Evolutionary conservation across 176 grass and related monocot genomes (phyloP), one percentile per base, ranked within the genome.

Genomic region (Ensete glaucum): DNA sequence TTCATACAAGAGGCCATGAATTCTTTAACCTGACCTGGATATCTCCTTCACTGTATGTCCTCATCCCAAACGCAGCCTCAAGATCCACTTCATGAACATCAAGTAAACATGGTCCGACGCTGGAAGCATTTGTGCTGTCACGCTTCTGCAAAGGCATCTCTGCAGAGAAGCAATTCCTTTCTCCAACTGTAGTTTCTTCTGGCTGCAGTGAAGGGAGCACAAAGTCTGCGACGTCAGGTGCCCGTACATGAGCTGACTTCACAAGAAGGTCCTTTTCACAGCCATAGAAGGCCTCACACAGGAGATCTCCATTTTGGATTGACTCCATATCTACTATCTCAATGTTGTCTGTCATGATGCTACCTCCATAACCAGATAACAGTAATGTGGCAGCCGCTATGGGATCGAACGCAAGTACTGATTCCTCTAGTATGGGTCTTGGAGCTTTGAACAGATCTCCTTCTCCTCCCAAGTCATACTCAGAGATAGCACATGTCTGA

Each of bases 31-130:
- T n/a, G 27, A 97, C 93, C 93, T 97, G 81, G 69, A 97, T 93
- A 81, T 97, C 93, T 73, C 93, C 93, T 79, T 97, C 93, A 27
- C 90, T 97, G 56, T 83, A 97, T 50, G 93, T 90, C 74, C 93
- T 81, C 71, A 97, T 49, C 52, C 85, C 90, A 77, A 90, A 93
- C 12, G 83, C 93, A 50, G 74, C 77, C 73, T 97, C 93, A 49
- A 97, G 85, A 83, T 93, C 89, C 17, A 97, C 20, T 25, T 79
- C 93, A 29, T 88, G 90, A 58, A 97, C 92, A 22, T 85, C 89
- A 14, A 97, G 85, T 57, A 97, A 93, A 76, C 88, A 90, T 82
- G 89, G 93, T 78, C 87, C 84, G 12, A 67, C 73, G 27, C 80
- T 68, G 67, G 70, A 75, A 15, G 82, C 74, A 85, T 83, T 86